These are phyloP conservation scores for Metarhizium guizhouense DNA, from an alignment of 2,329 filamentous ascomycete species.

Conservation along the genomic window DNA sequence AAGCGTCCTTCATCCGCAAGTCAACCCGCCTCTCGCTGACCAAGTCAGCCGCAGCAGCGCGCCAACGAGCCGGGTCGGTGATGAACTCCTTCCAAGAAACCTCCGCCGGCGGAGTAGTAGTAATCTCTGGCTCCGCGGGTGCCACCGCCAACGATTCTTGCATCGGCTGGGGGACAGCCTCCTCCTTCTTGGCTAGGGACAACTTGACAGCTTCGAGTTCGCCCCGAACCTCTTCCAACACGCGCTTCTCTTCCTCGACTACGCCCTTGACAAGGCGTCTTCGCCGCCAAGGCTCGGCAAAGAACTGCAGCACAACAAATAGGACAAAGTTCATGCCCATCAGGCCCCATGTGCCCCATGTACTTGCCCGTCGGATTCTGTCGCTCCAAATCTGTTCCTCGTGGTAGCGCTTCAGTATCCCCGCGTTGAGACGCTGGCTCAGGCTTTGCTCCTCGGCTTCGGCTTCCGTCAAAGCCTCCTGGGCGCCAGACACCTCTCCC, in stretches of 20 bases:
- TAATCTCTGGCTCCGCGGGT: conserved; percentile 2
- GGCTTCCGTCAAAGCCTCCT: conserved; percentile 61
- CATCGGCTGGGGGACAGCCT: conserved; percentile 7
- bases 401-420: conserved; percentile 86
- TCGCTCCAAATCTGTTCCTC: conserved; percentile 99
- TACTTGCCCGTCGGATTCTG: conserved; percentile 90
- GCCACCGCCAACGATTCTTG: conserved; percentile 1
- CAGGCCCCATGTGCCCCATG: conserved; percentile 95
- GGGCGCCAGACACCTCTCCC: conserved; percentile 65
- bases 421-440: conserved; percentile 64
- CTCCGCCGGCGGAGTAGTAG: not conserved
- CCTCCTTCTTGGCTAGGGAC: conserved; percentile 17
- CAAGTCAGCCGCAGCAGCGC: conserved; percentile 44
- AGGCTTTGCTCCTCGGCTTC: conserved; percentile 76
- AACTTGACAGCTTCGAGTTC: conserved; percentile 29
- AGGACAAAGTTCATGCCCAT: conserved; percentile 95
- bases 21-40: conserved; percentile 56
- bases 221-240: conserved; percentile 38
- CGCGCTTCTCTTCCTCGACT: conserved; percentile 64
- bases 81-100: conserved; percentile 35
- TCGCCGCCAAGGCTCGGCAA: conserved; percentile 88
- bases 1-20: conserved; percentile 60
- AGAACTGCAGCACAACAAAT: conserved; percentile 76
- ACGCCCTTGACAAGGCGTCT: conserved; percentile 72
- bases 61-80: conserved; percentile 35